A percentile compares a stretch with the other conserved stretches of the same genome.
Conservation (phyloP, 805 yeast species). For the Phaffomyces antillensis region DNA sequence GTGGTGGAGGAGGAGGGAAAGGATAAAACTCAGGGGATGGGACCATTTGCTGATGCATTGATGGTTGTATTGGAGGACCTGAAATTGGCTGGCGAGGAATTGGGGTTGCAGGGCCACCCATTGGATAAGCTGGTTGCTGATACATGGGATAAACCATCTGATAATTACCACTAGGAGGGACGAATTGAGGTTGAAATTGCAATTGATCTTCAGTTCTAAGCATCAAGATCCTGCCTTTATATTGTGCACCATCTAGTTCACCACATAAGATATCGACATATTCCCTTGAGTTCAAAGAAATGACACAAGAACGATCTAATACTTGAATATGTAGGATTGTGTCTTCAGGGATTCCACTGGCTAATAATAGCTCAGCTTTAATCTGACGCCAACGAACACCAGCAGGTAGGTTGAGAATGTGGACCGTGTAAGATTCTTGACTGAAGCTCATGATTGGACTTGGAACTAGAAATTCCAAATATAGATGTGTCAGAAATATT, state of each 20-base stretch:
- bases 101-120: neutral
- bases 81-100: no score
- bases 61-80: no score
- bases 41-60: no score
- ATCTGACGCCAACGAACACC: constrained; percentile 18
- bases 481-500: no score
- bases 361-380: constrained; percentile 12
- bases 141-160: neutral
- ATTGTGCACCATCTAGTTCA: constrained; percentile 14
- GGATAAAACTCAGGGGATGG: neutral
- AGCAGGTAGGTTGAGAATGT: constrained; percentile 16
- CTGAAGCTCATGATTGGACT: neutral
- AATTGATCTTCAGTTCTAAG: constrained; percentile 7
- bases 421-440: constrained; percentile 7
- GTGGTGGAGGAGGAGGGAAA: neutral
- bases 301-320: constrained; percentile 5
- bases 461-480: no score
- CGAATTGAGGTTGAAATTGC: neutral
- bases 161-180: neutral
- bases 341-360: constrained; percentile 13
- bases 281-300: constrained; percentile 10
- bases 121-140: neutral
- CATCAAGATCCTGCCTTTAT: constrained; percentile 10
- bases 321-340: constrained; percentile 18
- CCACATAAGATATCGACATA: constrained; percentile 6